These are phyloP conservation scores for Cutaneotrichosporon sp. DNA, from an alignment of 1,284 basidiomycete genomes.

Conservation along the genomic window DNA sequence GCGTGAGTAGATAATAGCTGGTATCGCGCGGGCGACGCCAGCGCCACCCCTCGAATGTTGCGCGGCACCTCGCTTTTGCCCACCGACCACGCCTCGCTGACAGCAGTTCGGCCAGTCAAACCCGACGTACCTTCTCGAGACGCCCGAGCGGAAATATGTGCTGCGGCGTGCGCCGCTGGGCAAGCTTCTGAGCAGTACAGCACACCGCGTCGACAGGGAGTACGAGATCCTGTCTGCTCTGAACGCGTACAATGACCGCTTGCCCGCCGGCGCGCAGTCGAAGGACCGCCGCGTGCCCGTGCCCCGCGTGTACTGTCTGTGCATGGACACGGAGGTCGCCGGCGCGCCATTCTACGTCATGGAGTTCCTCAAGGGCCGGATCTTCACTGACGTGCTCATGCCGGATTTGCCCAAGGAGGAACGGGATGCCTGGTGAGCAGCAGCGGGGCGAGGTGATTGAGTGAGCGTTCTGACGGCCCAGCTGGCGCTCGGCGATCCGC, in stretches of 20 bases:
- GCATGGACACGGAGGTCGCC: constrained; percentile 68
- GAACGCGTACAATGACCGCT: constrained; percentile 60
- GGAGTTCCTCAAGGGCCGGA: constrained; percentile 87
- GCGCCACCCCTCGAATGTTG: too few species aligned
- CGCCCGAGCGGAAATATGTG: constrained; percentile 51
- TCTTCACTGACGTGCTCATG: constrained; percentile 82
- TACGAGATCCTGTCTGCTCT: constrained; percentile 73
- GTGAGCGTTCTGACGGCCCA: too few species aligned
- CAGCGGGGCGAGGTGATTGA: not conserved
- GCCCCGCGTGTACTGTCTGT: constrained; percentile 76
- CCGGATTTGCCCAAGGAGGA: constrained; percentile 59
- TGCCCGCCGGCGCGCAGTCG: constrained; percentile 1
- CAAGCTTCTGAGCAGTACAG: constrained; percentile 74
- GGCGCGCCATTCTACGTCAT: constrained; percentile 94
- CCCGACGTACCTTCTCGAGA: constrained; percentile 67
- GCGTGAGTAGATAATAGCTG: constrained; percentile 53
- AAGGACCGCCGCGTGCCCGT: constrained; percentile 61
- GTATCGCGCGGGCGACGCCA: too few species aligned
- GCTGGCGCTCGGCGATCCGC: constrained; percentile 69
- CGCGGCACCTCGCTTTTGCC: not conserved
- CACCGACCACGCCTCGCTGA: not conserved
- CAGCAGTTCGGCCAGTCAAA: constrained; percentile 61
- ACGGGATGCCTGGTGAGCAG: constrained; percentile 48
- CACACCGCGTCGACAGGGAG: constrained; percentile 91
- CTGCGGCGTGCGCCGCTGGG: constrained; percentile 92